These are phyloP conservation scores for Tricholomella constricta DNA, from an alignment of 768 basidiomycete genomes.

Conservation along the genomic window DNA sequence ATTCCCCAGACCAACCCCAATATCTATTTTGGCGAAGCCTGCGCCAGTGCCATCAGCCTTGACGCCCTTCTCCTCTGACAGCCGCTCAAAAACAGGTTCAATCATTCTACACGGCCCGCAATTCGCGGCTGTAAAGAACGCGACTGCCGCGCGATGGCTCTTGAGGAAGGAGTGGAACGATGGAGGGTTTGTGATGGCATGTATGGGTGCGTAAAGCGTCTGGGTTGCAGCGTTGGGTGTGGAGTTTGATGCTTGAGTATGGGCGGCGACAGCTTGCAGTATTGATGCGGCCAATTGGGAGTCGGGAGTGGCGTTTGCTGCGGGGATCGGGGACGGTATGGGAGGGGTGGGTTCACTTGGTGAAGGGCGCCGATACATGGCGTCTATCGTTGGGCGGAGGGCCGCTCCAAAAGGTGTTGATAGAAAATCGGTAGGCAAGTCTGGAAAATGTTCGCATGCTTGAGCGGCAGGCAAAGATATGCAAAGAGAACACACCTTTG, in stretches of 20 bases:
- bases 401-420: conserved; percentile 87
- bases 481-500: conserved; percentile 53
- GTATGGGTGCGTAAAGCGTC: conserved; percentile 62
- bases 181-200: conserved; percentile 71
- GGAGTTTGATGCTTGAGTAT: conserved; percentile 33
- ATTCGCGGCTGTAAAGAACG: conserved; percentile 76
- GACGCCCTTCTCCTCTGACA: conserved; percentile 65
- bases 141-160: conserved; percentile 71
- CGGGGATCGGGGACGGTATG: conserved; percentile 29
- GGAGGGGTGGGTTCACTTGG: conserved; percentile 40
- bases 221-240: conserved; percentile 39
- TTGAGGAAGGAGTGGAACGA: conserved; percentile 68
- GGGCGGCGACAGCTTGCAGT: conserved; percentile 57
- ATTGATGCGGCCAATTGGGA: conserved; percentile 54
- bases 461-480: not conserved
- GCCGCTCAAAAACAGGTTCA: conserved; percentile 78
- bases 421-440: conserved; percentile 80
- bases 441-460: conserved; percentile 46
- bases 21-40: conserved; percentile 85
- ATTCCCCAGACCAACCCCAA: conserved; percentile 65
- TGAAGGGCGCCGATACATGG: conserved; percentile 73
- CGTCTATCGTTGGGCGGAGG: conserved; percentile 87
- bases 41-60: conserved; percentile 45
- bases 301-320: conserved; percentile 39
- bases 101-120: conserved; percentile 85